Percentiles rank a stretch among this genome's conserved stretches.
phyloP scores from a whole-genome alignment of 1,284 basidiomycete species.

The Singerocomus rubriflavus region DNA sequence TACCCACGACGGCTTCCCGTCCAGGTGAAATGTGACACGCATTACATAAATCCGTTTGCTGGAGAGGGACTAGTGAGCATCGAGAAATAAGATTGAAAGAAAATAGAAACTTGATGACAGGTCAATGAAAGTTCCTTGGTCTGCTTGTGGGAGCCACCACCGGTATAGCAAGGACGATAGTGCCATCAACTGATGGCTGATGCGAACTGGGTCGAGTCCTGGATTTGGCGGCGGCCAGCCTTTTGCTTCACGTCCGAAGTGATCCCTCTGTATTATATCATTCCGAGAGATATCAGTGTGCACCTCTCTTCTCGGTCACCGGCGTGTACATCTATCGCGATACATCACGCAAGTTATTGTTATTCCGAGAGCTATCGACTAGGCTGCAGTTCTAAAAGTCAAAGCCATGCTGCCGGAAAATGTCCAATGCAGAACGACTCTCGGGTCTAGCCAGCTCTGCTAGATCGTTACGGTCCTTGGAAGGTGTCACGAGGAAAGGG shows the following conservation, averaged over 20 bases:
- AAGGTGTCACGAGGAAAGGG: neutral
- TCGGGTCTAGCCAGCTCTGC: conserved; percentile 62
- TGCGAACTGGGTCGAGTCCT: neutral
- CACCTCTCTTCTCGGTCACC: neutral
- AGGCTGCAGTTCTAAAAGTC: conserved; percentile 60
- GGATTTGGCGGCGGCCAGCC: neutral
- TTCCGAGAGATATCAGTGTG: neutral
- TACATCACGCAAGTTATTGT: neutral
- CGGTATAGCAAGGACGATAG: neutral
- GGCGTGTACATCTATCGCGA: neutral
- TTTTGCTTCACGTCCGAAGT: too few species aligned
- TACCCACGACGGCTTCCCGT: conserved; percentile 19
- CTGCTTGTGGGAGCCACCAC: neutral
- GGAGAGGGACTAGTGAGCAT: neutral
- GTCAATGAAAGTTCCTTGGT: neutral
- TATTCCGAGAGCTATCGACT: conserved; percentile 8
- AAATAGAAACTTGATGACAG: neutral
- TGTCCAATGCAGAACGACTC: conserved; percentile 48
- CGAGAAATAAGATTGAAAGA: neutral
- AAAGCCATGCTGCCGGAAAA: conserved; percentile 79
- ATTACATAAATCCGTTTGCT: neutral
- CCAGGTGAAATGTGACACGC: neutral
- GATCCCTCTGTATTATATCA: neutral
- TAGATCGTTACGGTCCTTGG: conserved; percentile 59
- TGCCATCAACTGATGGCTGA: neutral